Evolutionary conservation across 345 rosid genomes (phyloP), one percentile per base, ranked within the genome.

Genomic region (Clarkia xantiana): DNA sequence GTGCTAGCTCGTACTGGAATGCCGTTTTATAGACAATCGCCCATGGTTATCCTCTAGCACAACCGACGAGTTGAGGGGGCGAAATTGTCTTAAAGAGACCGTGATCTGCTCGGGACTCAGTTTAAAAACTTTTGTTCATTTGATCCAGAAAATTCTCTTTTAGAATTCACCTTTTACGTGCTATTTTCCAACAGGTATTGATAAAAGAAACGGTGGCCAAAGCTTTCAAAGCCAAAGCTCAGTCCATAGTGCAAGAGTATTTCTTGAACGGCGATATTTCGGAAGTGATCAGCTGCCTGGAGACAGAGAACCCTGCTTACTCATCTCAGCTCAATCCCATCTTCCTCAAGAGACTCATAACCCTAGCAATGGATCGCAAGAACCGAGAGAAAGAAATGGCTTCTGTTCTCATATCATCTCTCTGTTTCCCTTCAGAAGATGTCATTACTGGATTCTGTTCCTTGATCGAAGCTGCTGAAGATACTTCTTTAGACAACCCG

Each of bases 311-410:
- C 54, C 45, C 45, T 42, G 60, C 63, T 19, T 64, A 60, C 39
- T 70, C 67, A 4, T 43, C 69, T 42, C 79, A 86, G 59, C 67
- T 86, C 18, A 82, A 79, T 45, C 61, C 94, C 8, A 78, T 80
- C 41, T 86, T 86, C 60, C 64, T 83, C 54, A 83, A 86, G 66
- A 80, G 61, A 61, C 59, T 83, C 49, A 71, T 86, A 65, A 86
- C 86, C 40, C 57, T 83, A 20, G 86, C 94, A 29, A 86, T 86
- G 94, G 96, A 86, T 40, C 56, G 86, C 38, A 86, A 83, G 68
- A 82, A 86, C 39, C 68, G 94, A 61, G 96, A 86, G 72, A 86
- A 80, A 52, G 96, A 83, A 65, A 86, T 83, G 96, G 90, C 96
- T 39, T 86, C 84, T 40, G 78, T 83, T 53, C 62, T 86, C 43